These are phyloP conservation scores for Populus pruinosa DNA, from an alignment of 345 rosid genomes.

Conservation along the genomic window DNA sequence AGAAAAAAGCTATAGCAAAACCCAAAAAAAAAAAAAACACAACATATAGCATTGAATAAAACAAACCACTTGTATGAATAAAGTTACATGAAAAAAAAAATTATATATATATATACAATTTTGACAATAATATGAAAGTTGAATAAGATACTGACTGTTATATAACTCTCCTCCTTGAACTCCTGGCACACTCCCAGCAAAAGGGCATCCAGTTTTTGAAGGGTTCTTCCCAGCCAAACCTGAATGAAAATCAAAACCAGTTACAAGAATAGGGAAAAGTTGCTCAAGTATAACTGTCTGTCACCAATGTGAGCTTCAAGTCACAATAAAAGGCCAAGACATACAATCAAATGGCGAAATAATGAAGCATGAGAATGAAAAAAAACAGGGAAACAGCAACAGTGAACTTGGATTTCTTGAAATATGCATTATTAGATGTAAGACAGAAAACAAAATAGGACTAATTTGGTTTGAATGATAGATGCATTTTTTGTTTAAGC, in stretches of 20 bases:
- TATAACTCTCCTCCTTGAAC: conserved; percentile 79
- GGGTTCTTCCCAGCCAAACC: conserved; percentile 99
- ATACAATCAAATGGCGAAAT: not conserved
- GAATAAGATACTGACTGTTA: conserved; percentile 56
- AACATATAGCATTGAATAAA: not conserved
- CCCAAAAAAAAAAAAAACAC: not conserved
- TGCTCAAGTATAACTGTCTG: conserved; percentile 9
- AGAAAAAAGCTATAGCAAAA: not conserved
- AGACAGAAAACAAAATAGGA: not conserved
- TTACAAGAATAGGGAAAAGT: conserved; percentile 14
- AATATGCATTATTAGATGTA: not conserved
- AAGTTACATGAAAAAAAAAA: not conserved
- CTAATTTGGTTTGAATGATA: not conserved
- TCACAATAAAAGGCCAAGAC: conserved; percentile 7
- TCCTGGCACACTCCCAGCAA: conserved; percentile 91
- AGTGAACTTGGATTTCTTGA: not conserved
- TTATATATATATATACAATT: not conserved
- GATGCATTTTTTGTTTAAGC: not conserved
- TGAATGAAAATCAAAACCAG: conserved; percentile 31
- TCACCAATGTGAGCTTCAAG: not conserved
- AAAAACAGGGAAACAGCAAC: not conserved
- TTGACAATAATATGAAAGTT: conserved; percentile 1
- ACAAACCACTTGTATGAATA: not conserved
- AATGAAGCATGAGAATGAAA: conserved; percentile 4
- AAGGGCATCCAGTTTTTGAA: conserved; percentile 90